Conservation (phyloP, 148 eudicot species). For the Fagopyrum tataricum region DNA sequence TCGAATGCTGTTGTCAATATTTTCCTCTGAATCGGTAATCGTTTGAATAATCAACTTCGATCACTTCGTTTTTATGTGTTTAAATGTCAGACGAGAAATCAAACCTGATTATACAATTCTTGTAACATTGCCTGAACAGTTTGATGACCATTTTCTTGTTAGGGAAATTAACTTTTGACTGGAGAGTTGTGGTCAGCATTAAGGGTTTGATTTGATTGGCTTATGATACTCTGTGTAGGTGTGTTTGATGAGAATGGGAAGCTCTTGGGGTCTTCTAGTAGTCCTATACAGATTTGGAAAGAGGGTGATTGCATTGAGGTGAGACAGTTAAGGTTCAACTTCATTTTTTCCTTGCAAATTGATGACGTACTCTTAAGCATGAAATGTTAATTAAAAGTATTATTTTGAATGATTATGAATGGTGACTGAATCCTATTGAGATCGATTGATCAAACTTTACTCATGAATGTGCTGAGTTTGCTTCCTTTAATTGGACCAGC, state of each 20-base stretch:
- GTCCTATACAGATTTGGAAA: conserved; percentile 99
- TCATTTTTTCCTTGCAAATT: neutral
- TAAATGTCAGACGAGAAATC: neutral
- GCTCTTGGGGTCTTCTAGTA: conserved; percentile 77
- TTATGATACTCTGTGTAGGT: conserved; percentile 36
- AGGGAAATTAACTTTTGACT: neutral
- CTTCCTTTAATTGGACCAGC: conserved; percentile 36
- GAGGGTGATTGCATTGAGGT: conserved; percentile 96
- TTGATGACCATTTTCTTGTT: neutral
- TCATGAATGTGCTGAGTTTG: conserved; percentile 4
- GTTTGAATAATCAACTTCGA: neutral
- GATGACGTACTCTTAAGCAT: neutral
- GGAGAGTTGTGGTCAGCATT: neutral
- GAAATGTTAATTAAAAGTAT: neutral
- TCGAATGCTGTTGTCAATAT: neutral
- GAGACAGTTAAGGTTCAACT: conserved; percentile 10
- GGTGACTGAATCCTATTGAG: neutral
- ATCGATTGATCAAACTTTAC: neutral
- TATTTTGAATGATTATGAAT: neutral
- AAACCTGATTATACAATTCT: neutral
- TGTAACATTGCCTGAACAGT: neutral
- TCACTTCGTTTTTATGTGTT: neutral
- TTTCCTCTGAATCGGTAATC: neutral
- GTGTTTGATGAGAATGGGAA: conserved; percentile 72
- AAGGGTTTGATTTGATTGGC: neutral